These are phyloP conservation scores for Phytophthora syringae DNA, from an alignment of 352 stramenopile species.

Conservation along the genomic window DNA sequence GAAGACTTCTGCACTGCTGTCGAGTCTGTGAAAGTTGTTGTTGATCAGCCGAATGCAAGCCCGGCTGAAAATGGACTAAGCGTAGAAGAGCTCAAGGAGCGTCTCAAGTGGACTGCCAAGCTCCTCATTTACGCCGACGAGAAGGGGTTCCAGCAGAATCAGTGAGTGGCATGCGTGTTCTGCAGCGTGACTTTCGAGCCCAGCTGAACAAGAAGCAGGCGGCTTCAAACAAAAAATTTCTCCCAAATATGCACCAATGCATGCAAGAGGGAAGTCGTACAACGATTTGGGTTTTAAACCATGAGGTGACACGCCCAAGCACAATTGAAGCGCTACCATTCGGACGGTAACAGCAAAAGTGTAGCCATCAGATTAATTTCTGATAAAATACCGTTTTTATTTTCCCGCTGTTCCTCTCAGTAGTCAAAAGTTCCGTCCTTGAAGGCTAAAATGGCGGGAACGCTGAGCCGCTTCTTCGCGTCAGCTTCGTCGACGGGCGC, in stretches of 20 bases:
- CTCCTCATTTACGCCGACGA: constrained; percentile 36
- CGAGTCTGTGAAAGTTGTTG: constrained; percentile 9
- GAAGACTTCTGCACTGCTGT: constrained; percentile 34
- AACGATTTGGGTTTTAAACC: no score
- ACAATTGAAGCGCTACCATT: no score
- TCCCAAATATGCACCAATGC: no score
- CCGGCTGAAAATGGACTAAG: constrained; percentile 1
- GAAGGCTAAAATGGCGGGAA: constrained; percentile 55
- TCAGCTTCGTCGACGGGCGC: constrained; percentile 15
- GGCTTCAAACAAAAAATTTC: not conserved
- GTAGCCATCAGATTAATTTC: no score
- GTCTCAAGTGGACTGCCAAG: constrained; percentile 41
- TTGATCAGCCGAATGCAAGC: not conserved
- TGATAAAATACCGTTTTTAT: no score
- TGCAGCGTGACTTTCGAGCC: constrained; percentile 37
- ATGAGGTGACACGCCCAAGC: no score
- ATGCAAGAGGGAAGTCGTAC: no score
- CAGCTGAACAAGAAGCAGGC: constrained; percentile 30
- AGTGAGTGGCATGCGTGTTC: constrained; percentile 33
- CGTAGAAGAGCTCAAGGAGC: constrained; percentile 35
- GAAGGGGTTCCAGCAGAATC: constrained; percentile 26
- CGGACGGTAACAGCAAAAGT: no score
- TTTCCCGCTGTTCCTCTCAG: constrained; percentile 20
- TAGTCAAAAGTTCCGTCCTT: constrained; percentile 17
- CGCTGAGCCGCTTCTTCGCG: constrained; percentile 31